These are phyloP conservation scores for Rossbeevera mucosa DNA, from an alignment of 768 basidiomycete genomes.

Conservation along the genomic window DNA sequence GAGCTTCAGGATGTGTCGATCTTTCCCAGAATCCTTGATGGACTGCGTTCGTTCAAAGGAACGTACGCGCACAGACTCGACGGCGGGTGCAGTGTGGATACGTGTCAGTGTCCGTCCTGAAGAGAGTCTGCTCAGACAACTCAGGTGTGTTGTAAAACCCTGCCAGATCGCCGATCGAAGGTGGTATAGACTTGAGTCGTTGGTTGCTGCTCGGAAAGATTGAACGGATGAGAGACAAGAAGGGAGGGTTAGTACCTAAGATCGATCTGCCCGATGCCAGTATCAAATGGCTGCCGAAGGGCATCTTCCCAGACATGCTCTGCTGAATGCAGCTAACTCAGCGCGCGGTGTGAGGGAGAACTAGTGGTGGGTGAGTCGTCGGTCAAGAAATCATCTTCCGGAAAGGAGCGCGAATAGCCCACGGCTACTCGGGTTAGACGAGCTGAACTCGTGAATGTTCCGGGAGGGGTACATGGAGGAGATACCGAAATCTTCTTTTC, in stretches of 20 bases:
- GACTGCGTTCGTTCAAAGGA: slow-evolving; percentile 27
- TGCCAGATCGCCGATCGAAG: slow-evolving; percentile 41
- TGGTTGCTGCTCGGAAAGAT: slow-evolving; percentile 28
- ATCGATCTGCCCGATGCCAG: slow-evolving; percentile 45
- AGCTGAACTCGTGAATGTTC: slow-evolving; percentile 13
- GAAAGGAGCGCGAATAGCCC: slow-evolving; percentile 18
- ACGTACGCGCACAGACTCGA: slow-evolving; percentile 17
- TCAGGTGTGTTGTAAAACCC: slow-evolving; percentile 43
- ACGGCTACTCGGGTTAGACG: slow-evolving; percentile 12
- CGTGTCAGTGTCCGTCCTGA: slow-evolving; percentile 31
- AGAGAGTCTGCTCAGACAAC: slow-evolving; percentile 28
- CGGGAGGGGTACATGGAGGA: slow-evolving; percentile 21
- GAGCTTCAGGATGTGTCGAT: slow-evolving; percentile 50
- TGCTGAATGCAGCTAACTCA: slow-evolving; percentile 28
- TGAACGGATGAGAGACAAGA: slow-evolving; percentile 10
- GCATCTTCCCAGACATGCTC: slow-evolving; percentile 46
- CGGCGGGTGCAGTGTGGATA: slow-evolving; percentile 32
- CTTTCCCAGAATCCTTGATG: slow-evolving; percentile 32
- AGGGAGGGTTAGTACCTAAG: slow-evolving; percentile 43
- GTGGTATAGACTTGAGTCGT: slow-evolving; percentile 46
- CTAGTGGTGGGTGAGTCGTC: slow-evolving; percentile 7
- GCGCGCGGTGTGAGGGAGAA: slow-evolving; percentile 10
- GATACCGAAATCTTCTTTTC: slow-evolving; percentile 36
- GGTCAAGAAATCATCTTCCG: slow-evolving; percentile 24
- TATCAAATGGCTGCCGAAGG: slow-evolving; percentile 41